Evolutionary conservation across 1,139 yeast species (phyloP), one percentile per base, ranked within the genome.

Genomic region (Hemisphaericaspora xylofermentans): DNA sequence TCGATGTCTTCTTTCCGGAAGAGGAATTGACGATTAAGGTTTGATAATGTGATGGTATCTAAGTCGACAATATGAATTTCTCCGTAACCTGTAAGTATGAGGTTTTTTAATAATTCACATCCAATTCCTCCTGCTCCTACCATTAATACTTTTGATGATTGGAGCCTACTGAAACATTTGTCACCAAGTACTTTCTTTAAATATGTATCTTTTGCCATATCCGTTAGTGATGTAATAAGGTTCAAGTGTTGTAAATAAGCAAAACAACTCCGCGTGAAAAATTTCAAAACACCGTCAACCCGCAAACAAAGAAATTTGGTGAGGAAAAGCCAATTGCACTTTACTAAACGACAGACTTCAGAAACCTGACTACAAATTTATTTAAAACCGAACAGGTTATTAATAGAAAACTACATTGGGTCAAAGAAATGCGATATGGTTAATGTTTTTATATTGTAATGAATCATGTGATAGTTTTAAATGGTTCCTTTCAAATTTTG

Each of bases 111-210:
- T 32, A 94, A 68, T 61, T 94, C 99, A 61, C 98, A 94, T 4
- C 99, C 99, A 49, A 94, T 91, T n/a, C 99, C 99, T 22, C 99
- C 99, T 1, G 98, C 97, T 3, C 99, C 98, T 0, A 94, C 96
- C 68, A 94, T 71, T 36, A 94, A 68, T 16, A 93, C 89, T 46
- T 75, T 82, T n/a, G 85, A 56, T 38, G 47, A 42, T 24, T 68
- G 64, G 17, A 79, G 50, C 30, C 62, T 48, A 0, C 46, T 39
- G 44, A 59, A 63, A 13, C 64, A 50, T 7, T 62, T 67, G 0
- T 56, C 58, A 2, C 83, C 83, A 35, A 78, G 66, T 8, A 78
- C 65, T 43, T 63, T 63, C 45, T 54, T 62, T 40, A 76, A 60
- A 45, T 73, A 71, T 2, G 74, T 65, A 49, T 77, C 77, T 48